Evolutionary conservation across 257 asterid genomes (phyloP).

Genomic region (Primulina huaijiensis): DNA sequence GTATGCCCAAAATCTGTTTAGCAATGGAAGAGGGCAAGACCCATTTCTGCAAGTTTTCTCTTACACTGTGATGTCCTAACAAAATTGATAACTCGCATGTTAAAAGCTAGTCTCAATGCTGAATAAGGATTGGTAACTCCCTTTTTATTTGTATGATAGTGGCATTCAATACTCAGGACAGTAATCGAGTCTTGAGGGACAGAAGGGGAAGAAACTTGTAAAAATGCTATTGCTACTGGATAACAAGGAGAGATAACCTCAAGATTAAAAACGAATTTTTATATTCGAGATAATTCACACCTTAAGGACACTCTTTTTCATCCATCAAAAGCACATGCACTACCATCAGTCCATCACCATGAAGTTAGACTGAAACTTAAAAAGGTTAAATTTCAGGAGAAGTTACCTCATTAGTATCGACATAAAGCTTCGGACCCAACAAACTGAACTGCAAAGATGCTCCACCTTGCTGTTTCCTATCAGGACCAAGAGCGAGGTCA

Average conservation of each 20-base stretch:
- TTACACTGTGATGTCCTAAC: no score
- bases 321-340: slow-evolving; percentile 15
- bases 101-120: no score
- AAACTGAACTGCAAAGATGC: slow-evolving; percentile 78
- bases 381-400: background rate
- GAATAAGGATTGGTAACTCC: no score
- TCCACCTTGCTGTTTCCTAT: slow-evolving; percentile 57
- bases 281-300: background rate
- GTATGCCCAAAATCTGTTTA: no score
- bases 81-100: no score
- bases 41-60: no score
- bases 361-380: slow-evolving; percentile 9
- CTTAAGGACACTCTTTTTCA: slow-evolving; percentile 7
- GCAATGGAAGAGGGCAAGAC: no score
- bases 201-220: background rate
- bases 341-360: background rate
- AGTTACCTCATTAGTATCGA: slow-evolving; percentile 58
- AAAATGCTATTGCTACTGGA: background rate
- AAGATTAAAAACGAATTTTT: background rate
- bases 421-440: slow-evolving; percentile 82
- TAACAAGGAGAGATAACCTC: background rate
- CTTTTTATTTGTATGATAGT: no score
- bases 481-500: slow-evolving; percentile 72
- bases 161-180: background rate
- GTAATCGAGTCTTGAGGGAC: background rate